Percentiles rank a stretch among this genome's conserved stretches.
Conservation (phyloP, 441 rosid genomes). For the Metrosideros polymorpha region DNA sequence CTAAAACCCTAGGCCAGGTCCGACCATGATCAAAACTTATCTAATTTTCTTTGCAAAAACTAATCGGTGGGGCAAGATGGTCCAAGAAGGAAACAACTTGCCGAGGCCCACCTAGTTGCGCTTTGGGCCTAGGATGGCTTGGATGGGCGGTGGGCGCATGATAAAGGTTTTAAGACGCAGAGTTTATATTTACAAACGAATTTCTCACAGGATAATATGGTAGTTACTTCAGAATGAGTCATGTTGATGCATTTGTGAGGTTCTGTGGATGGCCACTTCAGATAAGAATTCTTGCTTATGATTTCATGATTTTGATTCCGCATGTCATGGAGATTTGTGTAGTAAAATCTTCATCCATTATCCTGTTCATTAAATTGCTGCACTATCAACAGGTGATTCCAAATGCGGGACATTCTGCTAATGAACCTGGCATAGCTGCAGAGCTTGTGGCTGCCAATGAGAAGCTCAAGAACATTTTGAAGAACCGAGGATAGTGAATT, state of each 20-base stretch:
- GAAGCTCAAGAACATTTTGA: slow-evolving; percentile 46
- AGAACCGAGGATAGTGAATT: slow-evolving; percentile 19
- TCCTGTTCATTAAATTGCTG: not conserved
- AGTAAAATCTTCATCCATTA: not conserved
- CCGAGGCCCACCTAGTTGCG: not conserved
- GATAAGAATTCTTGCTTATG: not conserved
- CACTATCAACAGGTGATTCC: slow-evolving; percentile 38
- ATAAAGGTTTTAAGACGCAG: not conserved
- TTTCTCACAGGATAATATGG: not conserved
- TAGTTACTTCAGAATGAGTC: not conserved
- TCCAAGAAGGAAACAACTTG: not conserved
- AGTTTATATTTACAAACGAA: not conserved
- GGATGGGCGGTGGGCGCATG: not conserved
- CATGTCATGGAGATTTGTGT: not conserved
- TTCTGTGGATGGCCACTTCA: not conserved
- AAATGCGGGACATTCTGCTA: slow-evolving; percentile 93
- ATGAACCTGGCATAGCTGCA: slow-evolving; percentile 74
- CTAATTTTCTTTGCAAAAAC: not conserved
- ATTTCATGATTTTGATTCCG: not conserved
- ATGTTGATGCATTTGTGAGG: not conserved
- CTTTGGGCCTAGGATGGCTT: not conserved
- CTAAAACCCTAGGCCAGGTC: not conserved
- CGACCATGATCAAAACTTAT: not conserved
- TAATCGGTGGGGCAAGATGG: not conserved
- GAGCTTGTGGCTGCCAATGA: slow-evolving; percentile 85